These are phyloP conservation scores for Neopestalotiopsis sp. DNA, from an alignment of 2,329 filamentous ascomycete genomes.

Conservation along the genomic window DNA sequence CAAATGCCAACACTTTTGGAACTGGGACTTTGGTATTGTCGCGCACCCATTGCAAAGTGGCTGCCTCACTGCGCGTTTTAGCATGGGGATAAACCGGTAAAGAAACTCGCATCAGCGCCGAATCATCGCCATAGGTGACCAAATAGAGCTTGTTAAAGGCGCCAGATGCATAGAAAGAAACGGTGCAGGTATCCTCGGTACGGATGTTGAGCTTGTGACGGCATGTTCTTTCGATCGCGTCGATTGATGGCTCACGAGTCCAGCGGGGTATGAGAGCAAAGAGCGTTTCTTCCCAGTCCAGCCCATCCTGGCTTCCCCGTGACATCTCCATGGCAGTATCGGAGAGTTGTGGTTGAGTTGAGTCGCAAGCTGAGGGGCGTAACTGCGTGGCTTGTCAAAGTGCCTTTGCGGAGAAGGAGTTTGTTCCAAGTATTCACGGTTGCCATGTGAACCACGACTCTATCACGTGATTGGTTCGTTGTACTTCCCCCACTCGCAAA, in stretches of 20 bases:
- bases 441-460: too few relatives aligned
- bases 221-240: not conserved
- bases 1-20: conserved; percentile 38
- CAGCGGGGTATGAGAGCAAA: not conserved
- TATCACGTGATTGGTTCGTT: too few relatives aligned
- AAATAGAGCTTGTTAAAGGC: conserved; percentile 31
- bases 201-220: not conserved
- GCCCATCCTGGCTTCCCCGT: not conserved
- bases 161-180: conserved; percentile 21
- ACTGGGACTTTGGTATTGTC: conserved; percentile 38
- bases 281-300: not conserved
- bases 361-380: too few relatives aligned
- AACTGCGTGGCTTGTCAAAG: too few relatives aligned
- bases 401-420: too few relatives aligned
- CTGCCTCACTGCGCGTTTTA: conserved; percentile 44
- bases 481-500: too few relatives aligned
- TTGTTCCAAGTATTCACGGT: too few relatives aligned
- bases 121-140: conserved; percentile 15
- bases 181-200: conserved; percentile 17
- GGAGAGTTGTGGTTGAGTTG: too few relatives aligned
- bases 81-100: conserved; percentile 40
- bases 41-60: conserved; percentile 40
- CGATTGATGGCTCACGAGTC: not conserved
- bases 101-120: conserved; percentile 38
- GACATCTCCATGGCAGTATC: not conserved